Percentiles rank a stretch among this genome's conserved stretches.
phyloP scores from a whole-genome alignment of 495 filamentous ascomycete genomes.

The Penicillium subrubescens region DNA sequence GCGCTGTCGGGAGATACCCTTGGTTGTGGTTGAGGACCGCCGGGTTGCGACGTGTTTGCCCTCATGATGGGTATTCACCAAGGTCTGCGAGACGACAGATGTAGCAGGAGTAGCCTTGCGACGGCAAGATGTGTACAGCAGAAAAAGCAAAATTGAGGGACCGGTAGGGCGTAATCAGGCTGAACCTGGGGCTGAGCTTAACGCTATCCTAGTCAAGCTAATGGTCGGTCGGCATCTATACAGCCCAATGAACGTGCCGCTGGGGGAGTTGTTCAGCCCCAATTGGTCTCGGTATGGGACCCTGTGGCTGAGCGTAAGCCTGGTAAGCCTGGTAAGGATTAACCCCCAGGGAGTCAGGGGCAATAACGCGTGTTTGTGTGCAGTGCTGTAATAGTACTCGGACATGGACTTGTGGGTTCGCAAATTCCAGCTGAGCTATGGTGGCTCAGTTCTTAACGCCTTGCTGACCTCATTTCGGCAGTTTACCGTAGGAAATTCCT shows the following conservation, averaged over 20 bases:
- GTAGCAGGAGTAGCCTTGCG: background rate
- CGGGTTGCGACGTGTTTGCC: background rate
- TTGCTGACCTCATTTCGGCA: too few species aligned
- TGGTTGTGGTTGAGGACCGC: background rate
- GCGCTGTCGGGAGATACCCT: background rate
- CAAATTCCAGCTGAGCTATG: too few species aligned
- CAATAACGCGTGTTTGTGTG: too few species aligned
- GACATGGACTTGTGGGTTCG: too few species aligned
- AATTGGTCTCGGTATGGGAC: background rate
- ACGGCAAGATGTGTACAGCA: background rate
- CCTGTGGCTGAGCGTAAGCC: background rate
- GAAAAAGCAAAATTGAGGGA: background rate
- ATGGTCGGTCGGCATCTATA: background rate
- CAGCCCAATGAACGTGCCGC: background rate
- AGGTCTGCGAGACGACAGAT: background rate
- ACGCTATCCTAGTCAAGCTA: background rate
- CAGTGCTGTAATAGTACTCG: too few species aligned
- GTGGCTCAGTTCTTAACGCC: too few species aligned
- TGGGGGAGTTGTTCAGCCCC: background rate
- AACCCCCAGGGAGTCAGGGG: too few species aligned
- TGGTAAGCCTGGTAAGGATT: background rate
- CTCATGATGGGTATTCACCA: background rate
- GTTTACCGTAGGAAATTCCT: too few species aligned
- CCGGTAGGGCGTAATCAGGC: background rate
- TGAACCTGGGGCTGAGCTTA: background rate